Percentiles rank a stretch among this genome's conserved stretches.
These are phyloP conservation scores for Pseudopithomyces chartarum DNA, from an alignment of 2,329 filamentous ascomycete species.

Conservation along the genomic window DNA sequence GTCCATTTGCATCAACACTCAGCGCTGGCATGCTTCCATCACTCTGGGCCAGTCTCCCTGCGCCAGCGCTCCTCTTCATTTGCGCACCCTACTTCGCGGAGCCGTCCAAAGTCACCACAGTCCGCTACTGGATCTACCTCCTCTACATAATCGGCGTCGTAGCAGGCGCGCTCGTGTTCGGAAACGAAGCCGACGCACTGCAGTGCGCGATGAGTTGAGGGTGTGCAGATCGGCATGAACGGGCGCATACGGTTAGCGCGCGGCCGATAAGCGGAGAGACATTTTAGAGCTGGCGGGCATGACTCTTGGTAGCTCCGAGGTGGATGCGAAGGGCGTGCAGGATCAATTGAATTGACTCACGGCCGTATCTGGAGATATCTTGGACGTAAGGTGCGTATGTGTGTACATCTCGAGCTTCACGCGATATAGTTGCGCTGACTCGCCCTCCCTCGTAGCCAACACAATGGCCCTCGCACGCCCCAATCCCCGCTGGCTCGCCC, in stretches of 20 bases:
- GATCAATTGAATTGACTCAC: slow-evolving; percentile 24
- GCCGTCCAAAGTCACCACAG: slow-evolving; percentile 19
- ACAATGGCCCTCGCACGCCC: slow-evolving; percentile 40
- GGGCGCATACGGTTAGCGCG: neutral
- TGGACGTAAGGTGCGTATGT: slow-evolving; percentile 11
- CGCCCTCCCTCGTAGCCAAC: slow-evolving; percentile 8
- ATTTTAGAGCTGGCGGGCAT: neutral
- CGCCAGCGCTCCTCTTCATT: slow-evolving; percentile 25
- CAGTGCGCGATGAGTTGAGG: neutral
- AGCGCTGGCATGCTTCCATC: slow-evolving; percentile 24
- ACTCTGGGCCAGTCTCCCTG: slow-evolving; percentile 26
- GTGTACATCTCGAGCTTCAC: neutral
- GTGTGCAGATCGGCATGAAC: neutral
- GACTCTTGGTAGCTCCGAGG: neutral
- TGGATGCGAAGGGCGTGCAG: slow-evolving; percentile 16
- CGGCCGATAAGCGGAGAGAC: slow-evolving; percentile 6
- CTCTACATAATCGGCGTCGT: slow-evolving; percentile 29
- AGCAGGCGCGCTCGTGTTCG: slow-evolving; percentile 10
- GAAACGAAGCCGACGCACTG: neutral
- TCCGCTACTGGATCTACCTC: slow-evolving; percentile 26
- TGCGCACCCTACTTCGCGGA: slow-evolving; percentile 23
- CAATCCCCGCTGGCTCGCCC: slow-evolving; percentile 32
- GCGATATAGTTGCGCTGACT: slow-evolving; percentile 6
- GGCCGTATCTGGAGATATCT: neutral
- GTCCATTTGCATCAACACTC: slow-evolving; percentile 6